Evolutionary conservation across 805 yeast species (phyloP).

Genomic region (Dipodascopsis uninucleata): DNA sequence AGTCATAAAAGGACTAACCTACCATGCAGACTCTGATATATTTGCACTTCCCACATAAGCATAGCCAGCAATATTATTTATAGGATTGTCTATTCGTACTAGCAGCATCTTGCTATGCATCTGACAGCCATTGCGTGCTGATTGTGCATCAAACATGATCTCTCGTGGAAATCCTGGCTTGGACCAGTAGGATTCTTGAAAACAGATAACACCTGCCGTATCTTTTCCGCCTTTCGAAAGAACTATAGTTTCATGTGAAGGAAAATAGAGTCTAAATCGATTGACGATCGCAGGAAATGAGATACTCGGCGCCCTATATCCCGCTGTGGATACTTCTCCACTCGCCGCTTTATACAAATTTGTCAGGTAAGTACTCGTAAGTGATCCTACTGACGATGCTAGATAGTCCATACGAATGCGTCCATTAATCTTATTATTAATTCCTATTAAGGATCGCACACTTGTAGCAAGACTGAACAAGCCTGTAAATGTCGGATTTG

Average conservation of each 20-base stretch:
- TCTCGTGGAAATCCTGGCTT: slow-evolving; percentile 21
- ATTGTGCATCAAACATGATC: slow-evolving; percentile 20
- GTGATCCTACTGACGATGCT: slow-evolving; percentile 22
- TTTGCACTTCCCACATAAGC: slow-evolving; percentile 27
- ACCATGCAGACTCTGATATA: slow-evolving; percentile 28
- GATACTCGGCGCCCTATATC: no score
- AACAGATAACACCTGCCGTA: slow-evolving; percentile 25
- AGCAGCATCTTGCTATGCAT: slow-evolving; percentile 27
- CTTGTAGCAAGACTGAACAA: no score
- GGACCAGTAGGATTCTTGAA: slow-evolving; percentile 13
- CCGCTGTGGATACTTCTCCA: slow-evolving; percentile 16
- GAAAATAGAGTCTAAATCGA: slow-evolving; percentile 23
- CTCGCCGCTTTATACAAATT: slow-evolving; percentile 18
- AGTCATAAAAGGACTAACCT: not conserved
- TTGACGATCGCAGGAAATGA: no score
- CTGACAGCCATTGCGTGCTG: slow-evolving; percentile 19
- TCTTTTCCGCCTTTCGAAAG: slow-evolving; percentile 15
- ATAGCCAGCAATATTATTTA: slow-evolving; percentile 1
- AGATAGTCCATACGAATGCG: slow-evolving; percentile 22
- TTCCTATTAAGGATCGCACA: no score
- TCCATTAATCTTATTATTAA: slow-evolving; percentile 8
- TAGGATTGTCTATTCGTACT: slow-evolving; percentile 14
- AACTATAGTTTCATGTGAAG: slow-evolving; percentile 25
- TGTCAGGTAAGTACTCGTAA: slow-evolving; percentile 10
- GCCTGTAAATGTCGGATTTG: no score